A percentile compares a stretch with the other conserved stretches of the same genome.
phyloP scores from a whole-genome alignment of 2,329 filamentous ascomycete genomes.

The Diaporthe humulicola region DNA sequence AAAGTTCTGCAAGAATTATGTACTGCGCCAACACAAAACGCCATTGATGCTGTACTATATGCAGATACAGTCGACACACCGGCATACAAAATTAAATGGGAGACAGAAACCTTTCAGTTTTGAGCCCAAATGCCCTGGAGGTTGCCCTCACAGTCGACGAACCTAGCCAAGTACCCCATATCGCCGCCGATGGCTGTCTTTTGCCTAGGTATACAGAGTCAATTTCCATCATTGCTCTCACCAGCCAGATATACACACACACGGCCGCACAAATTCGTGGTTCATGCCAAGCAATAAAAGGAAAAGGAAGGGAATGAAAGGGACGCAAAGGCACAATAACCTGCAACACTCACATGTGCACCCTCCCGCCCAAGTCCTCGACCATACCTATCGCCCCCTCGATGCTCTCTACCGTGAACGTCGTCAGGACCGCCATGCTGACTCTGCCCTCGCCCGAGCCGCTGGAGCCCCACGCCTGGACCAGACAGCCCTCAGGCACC shows the following conservation, averaged over 20 bases:
- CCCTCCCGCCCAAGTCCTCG: constrained; percentile 49
- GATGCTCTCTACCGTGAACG: constrained; percentile 51
- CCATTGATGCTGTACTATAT: too few relatives aligned
- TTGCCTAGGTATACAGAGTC: constrained; percentile 45
- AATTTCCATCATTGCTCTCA: neutral
- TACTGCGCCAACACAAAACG: neutral
- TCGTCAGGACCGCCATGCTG: constrained; percentile 51
- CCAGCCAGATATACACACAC: neutral
- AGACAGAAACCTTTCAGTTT: neutral
- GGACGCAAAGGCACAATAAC: neutral
- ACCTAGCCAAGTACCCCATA: constrained; percentile 53
- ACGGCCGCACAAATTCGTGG: neutral
- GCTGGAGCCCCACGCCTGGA: constrained; percentile 47
- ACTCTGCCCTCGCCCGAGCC: constrained; percentile 43
- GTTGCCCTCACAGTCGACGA: constrained; percentile 56
- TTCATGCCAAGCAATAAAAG: neutral
- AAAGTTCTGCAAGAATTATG: neutral
- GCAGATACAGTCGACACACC: too few relatives aligned
- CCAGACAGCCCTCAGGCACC: constrained; percentile 49
- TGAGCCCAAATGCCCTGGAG: constrained; percentile 35
- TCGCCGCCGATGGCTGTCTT: constrained; percentile 52
- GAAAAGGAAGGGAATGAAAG: neutral
- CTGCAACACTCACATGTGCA: constrained; percentile 49
- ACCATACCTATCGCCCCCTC: constrained; percentile 49
- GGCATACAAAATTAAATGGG: neutral